Percentiles rank a stretch among this genome's conserved stretches.
These are phyloP conservation scores for Pisolithus sp. DNA, from an alignment of 768 basidiomycete genomes.

Conservation along the genomic window DNA sequence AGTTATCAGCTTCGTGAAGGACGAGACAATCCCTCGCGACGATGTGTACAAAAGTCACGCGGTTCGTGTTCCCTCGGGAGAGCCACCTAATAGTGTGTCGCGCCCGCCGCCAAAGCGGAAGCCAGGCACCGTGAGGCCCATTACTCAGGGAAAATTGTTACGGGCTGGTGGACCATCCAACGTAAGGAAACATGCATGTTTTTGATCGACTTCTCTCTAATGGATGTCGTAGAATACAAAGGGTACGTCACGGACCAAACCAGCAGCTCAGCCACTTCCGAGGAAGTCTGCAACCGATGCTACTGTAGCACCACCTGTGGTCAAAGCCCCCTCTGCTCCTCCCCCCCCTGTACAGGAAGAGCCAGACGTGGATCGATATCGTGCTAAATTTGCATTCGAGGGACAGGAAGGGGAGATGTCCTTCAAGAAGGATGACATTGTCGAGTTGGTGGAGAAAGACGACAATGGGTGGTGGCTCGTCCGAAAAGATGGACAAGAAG, in stretches of 20 bases:
- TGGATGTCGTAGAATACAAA: conserved; percentile 38
- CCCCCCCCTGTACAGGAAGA: conserved; percentile 48
- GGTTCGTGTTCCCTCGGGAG: conserved; percentile 83
- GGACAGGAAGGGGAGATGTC: conserved; percentile 92
- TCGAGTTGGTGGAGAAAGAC: conserved; percentile 88
- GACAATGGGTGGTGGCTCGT: conserved; percentile 99
- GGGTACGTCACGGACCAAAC: conserved; percentile 32
- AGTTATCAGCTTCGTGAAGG: conserved; percentile 81
- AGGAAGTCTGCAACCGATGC: conserved; percentile 44
- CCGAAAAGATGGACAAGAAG: conserved; percentile 73
- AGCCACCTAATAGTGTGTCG: conserved; percentile 75
- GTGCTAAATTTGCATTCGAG: conserved; percentile 86
- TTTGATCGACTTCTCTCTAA: conserved; percentile 2
- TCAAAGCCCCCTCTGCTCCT: conserved; percentile 38
- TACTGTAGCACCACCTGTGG: conserved; percentile 30
- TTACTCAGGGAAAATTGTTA: conserved; percentile 78
- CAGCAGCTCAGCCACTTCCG: conserved; percentile 49
- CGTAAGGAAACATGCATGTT: conserved; percentile 25
- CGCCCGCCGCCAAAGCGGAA: conserved; percentile 83
- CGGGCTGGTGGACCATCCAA: conserved; percentile 70
- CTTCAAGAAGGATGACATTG: conserved; percentile 83
- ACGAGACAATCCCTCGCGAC: conserved; percentile 72
- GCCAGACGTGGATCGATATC: conserved; percentile 70
- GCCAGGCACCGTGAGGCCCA: conserved; percentile 77
- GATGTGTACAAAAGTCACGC: conserved; percentile 93